A percentile compares a stretch with the other conserved stretches of the same genome.
Evolutionary conservation across 768 basidiomycete genomes (phyloP).

Genomic region (Dacryopinax primogenitus): DNA sequence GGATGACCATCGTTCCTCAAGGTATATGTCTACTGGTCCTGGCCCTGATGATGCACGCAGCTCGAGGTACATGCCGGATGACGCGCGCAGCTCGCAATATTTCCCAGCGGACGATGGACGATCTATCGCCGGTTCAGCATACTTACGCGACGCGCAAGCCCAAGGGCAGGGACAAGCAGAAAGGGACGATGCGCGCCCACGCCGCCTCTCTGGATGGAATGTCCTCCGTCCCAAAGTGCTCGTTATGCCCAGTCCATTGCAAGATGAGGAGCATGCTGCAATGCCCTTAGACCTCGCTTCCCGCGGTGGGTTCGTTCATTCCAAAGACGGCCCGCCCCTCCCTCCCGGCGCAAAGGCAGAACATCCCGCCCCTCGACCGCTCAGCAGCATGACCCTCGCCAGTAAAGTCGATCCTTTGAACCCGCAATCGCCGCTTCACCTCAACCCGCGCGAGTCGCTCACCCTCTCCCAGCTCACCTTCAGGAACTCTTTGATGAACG

Average conservation of each 20-base stretch:
- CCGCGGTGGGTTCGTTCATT: conserved; percentile 49
- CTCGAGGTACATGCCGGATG: background rate
- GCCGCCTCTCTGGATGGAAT: conserved; percentile 28
- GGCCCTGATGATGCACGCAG: background rate
- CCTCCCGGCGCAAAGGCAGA: conserved; percentile 58
- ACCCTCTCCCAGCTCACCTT: conserved; percentile 75
- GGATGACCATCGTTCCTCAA: conserved; percentile 10
- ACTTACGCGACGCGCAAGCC: conserved; percentile 11
- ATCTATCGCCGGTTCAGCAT: conserved; percentile 16
- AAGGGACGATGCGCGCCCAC: background rate
- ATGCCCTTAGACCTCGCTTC: conserved; percentile 28
- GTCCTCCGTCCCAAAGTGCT: conserved; percentile 82
- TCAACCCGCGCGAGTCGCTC: conserved; percentile 61
- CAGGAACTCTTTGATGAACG: conserved; percentile 61
- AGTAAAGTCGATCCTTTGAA: conserved; percentile 23
- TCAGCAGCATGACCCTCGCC: conserved; percentile 19
- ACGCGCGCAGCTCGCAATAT: background rate
- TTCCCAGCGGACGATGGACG: conserved; percentile 19
- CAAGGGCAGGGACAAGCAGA: background rate
- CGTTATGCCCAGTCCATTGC: conserved; percentile 84
- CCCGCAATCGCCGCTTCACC: conserved; percentile 34
- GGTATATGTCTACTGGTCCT: no score
- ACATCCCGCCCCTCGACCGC: conserved; percentile 35
- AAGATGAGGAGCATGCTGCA: conserved; percentile 30
- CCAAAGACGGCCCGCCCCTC: conserved; percentile 61